A percentile compares a stretch with the other conserved stretches of the same genome.
Conservation (phyloP, 306 rosid species). For the Quercus agrifolia region DNA sequence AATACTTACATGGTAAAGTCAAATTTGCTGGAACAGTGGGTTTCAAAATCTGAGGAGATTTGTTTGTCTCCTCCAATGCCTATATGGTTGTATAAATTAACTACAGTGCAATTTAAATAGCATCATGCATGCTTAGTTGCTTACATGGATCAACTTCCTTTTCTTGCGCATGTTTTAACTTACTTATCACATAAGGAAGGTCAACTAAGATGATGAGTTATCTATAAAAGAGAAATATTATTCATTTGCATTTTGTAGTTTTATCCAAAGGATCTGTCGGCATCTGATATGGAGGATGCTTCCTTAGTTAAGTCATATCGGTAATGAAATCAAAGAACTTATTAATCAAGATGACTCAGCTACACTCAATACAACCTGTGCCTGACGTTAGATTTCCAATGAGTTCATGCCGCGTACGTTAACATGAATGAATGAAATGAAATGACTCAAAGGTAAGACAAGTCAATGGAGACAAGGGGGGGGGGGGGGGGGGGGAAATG, state of each 20-base stretch:
- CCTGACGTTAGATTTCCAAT: background rate
- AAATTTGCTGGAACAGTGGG: no score
- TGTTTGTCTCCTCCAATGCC: no score
- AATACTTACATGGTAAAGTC: no score
- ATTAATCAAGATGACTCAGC: background rate
- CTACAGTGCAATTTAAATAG: no score
- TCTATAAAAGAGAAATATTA: background rate
- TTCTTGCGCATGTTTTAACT: conserved; percentile 10
- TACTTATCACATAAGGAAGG: conserved; percentile 4
- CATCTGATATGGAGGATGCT: conserved; percentile 10
- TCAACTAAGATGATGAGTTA: conserved; percentile 24
- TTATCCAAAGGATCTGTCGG: background rate
- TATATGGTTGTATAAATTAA: no score
- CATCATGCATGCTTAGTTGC: no score
- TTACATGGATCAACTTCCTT: background rate
- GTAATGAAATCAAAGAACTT: background rate
- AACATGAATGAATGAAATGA: background rate
- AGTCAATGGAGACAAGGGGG: background rate
- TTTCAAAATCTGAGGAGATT: no score
- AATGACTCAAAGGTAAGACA: background rate
- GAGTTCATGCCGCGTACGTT: background rate
- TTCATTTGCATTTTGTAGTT: background rate
- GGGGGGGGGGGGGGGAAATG: background rate
- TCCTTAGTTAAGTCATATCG: background rate
- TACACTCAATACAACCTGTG: background rate